Evolutionary conservation across 768 basidiomycete genomes (phyloP).

Genomic region (Panellus pusillus): DNA sequence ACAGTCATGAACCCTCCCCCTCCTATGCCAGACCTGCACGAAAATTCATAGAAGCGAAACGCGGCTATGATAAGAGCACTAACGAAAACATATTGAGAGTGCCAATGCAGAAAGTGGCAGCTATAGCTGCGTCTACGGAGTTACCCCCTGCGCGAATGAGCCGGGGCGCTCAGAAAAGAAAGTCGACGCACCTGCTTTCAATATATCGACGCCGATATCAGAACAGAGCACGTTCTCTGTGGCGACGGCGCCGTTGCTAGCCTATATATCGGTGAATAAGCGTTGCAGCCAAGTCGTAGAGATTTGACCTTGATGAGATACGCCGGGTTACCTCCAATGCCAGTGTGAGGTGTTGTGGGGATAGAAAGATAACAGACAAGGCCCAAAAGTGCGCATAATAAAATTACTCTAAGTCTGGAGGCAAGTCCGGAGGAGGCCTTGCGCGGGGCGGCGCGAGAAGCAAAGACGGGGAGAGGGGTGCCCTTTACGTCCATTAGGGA

Average conservation of each 20-base stretch:
- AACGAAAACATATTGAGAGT: conserved; percentile 92
- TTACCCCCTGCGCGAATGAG: conserved; percentile 63
- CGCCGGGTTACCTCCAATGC: conserved; percentile 39
- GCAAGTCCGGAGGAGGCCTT: neutral
- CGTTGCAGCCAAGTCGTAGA: conserved; percentile 37
- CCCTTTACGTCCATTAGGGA: too few relatives aligned
- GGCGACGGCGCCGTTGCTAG: conserved; percentile 82
- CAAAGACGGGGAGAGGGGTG: neutral
- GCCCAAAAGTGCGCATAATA: conserved; percentile 6
- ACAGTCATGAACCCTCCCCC: conserved; percentile 88
- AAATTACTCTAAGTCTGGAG: neutral
- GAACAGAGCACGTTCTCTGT: conserved; percentile 87
- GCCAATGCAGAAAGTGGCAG: conserved; percentile 74
- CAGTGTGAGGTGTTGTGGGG: neutral
- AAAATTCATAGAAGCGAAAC: conserved; percentile 4
- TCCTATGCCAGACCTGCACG: conserved; percentile 72
- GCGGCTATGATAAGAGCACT: conserved; percentile 28
- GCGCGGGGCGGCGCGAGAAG: neutral
- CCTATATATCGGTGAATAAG: conserved; percentile 60
- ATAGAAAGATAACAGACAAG: neutral
- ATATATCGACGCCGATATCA: conserved; percentile 71
- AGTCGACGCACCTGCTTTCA: conserved; percentile 43
- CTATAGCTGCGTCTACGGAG: conserved; percentile 86
- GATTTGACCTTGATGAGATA: conserved; percentile 37
- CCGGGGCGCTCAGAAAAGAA: neutral